phyloP scores from a whole-genome alignment of 2,329 filamentous ascomycete genomes.

The Fusarium siculi region DNA sequence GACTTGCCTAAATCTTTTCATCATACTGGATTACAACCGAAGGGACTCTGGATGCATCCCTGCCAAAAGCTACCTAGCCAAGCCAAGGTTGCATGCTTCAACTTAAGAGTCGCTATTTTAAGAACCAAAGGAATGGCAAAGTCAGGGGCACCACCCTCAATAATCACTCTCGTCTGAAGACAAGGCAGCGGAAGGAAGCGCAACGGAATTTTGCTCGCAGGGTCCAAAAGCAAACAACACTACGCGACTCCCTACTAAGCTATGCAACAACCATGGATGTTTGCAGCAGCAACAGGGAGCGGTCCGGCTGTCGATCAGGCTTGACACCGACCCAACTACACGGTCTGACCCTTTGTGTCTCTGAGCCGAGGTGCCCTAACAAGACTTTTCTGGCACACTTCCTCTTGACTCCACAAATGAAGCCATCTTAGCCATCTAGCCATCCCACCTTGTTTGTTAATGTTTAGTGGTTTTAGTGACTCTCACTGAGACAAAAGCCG shows the following conservation, averaged over 20 bases:
- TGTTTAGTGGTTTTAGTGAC: constrained; percentile 10
- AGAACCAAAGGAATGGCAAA: constrained; percentile 41
- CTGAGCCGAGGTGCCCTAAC: background rate
- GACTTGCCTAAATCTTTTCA: background rate
- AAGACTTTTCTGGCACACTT: constrained; percentile 9
- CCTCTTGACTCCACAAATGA: constrained; percentile 19
- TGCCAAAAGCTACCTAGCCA: constrained; percentile 10
- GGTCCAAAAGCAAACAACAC: constrained; percentile 3
- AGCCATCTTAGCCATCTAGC: constrained; percentile 18
- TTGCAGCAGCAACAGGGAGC: constrained; percentile 39
- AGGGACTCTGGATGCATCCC: constrained; percentile 25
- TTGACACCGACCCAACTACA: constrained; percentile 21
- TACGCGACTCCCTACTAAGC: background rate
- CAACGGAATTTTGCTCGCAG: constrained; percentile 4
- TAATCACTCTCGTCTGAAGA: constrained; percentile 15
- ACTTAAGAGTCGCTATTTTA: constrained; percentile 41
- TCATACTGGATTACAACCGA: background rate
- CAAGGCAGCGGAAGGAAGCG: background rate
- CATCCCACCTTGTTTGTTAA: constrained; percentile 20
- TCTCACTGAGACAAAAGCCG: constrained; percentile 27
- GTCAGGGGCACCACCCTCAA: constrained; percentile 44
- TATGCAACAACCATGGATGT: constrained; percentile 16
- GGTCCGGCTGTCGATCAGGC: constrained; percentile 41
- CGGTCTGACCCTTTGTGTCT: constrained; percentile 5
- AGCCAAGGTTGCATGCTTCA: constrained; percentile 14